Base-by-base conservation (phyloP, 2,329 filamentous ascomycete species). In the Epichloe amarillans region DNA sequence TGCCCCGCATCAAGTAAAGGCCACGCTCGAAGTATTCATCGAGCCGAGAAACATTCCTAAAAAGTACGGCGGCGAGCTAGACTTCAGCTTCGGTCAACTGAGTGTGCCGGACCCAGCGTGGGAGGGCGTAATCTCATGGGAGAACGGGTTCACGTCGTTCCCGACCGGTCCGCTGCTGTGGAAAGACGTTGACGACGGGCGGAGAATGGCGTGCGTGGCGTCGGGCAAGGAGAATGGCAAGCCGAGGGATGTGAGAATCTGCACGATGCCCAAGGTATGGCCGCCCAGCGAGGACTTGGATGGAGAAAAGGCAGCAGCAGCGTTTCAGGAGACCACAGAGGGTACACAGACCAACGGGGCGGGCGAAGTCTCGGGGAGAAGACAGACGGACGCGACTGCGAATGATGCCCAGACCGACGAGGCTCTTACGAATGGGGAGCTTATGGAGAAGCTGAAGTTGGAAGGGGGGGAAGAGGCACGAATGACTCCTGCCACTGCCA, bases 51-150 rank as follows among this genome's bases (percentile, higher is more conserved):
- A 91, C 66, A 90, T 97, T 55, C 91, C 91, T 17, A 89, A 87
- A 65, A 81, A 84, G 64, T 97, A 95, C 64, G 91, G 91, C 53
- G 91, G 91, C 43, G 77, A 88, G 56, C 77, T 96, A 8, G 84
- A 95, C 23, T 96, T 86, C 70, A 69, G 77, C 47, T 96, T 86
- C 70, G 88, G 88, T 50, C 79, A 87, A 54, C 72, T 83, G 66
- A 83, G 86, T 6, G 76, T 80, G 48, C 69, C 90, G n/a, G 90
- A 95, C 57, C 77, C 79, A 1, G 64, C 67, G 35, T 75, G 79
- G 64, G 66, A 71, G 40, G 71, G 72, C 19, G 62, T 73, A 39
- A 61, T 76, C 19, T 59, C 64, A 12, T 83, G 77, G 74, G 73
- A 77, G 58, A 70, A 72, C 42, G 76, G 72, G 4, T 58, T 72